Percentiles rank a stretch among this genome's conserved stretches.
Conservation (phyloP, 2,329 filamentous ascomycete genomes). For the Furcasterigmium sp. region DNA sequence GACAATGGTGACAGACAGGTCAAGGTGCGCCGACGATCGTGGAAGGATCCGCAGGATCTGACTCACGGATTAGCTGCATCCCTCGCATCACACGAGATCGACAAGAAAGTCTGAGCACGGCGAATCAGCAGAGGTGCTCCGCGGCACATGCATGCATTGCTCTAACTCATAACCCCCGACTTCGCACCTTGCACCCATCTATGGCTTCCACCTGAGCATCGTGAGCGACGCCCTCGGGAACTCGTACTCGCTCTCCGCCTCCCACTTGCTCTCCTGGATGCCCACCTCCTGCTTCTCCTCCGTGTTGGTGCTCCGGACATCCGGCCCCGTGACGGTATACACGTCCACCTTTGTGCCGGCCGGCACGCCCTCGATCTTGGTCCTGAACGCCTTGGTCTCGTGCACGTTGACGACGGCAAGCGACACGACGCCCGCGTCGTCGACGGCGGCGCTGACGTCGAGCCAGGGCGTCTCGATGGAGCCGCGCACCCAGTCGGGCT, state of each 20-base stretch:
- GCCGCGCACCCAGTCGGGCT: slow-evolving; percentile 59
- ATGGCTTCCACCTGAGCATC: slow-evolving; percentile 53
- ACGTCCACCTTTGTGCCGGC: slow-evolving; percentile 47
- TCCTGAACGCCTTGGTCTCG: slow-evolving; percentile 54
- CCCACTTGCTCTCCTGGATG: slow-evolving; percentile 44
- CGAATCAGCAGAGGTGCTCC: too few relatives aligned
- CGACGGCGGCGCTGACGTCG: slow-evolving; percentile 59
- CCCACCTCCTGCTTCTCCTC: slow-evolving; percentile 56
- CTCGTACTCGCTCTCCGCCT: slow-evolving; percentile 53
- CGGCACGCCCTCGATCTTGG: slow-evolving; percentile 50
- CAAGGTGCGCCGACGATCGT: too few relatives aligned
- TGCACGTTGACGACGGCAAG: slow-evolving; percentile 71
- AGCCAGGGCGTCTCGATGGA: slow-evolving; percentile 65
- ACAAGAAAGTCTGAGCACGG: too few relatives aligned
- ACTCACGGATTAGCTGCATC: too few relatives aligned
- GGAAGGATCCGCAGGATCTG: too few relatives aligned
- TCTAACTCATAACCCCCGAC: too few relatives aligned
- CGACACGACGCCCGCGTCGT: slow-evolving; percentile 54
- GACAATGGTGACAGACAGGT: too few relatives aligned
- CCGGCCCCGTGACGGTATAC: slow-evolving; percentile 52
- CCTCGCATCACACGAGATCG: too few relatives aligned
- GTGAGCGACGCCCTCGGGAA: slow-evolving; percentile 70
- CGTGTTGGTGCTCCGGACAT: slow-evolving; percentile 56
- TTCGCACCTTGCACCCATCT: neutral
- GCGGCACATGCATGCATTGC: neutral